A percentile compares a stretch with the other conserved stretches of the same genome.
Evolutionary conservation across 2,329 filamentous ascomycete species (phyloP).

Genomic region (Alternaria sp.): DNA sequence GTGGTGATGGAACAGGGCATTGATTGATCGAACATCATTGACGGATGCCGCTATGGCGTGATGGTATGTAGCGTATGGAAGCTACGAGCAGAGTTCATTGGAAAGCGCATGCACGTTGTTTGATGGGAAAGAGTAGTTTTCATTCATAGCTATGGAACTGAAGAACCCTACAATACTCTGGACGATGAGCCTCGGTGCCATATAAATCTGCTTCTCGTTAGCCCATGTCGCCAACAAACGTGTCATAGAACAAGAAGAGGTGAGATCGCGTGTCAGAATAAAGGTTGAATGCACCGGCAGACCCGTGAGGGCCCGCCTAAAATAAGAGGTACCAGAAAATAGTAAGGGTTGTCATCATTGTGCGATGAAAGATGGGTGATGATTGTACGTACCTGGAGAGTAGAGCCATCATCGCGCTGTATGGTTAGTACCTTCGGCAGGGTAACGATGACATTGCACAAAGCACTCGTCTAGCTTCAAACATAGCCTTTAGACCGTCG

Average conservation of each 20-base stretch:
- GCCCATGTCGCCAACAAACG: constrained; percentile 10
- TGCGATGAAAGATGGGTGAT: not conserved
- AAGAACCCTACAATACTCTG: not conserved
- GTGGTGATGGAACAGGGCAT: not conserved
- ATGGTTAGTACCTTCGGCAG: constrained; percentile 45
- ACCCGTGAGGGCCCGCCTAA: constrained; percentile 41
- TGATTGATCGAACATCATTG: not conserved
- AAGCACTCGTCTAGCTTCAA: constrained; percentile 2
- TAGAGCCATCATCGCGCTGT: not conserved
- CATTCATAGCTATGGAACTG: not conserved
- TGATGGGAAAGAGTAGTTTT: not conserved
- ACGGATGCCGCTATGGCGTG: not conserved
- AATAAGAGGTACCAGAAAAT: constrained; percentile 87
- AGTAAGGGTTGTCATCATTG: constrained; percentile 31
- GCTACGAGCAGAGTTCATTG: not conserved
- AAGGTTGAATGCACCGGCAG: constrained; percentile 49
- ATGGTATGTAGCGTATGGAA: not conserved
- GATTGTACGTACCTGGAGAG: not conserved
- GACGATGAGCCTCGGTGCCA: not conserved
- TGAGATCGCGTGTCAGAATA: constrained; percentile 41
- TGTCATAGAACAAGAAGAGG: constrained; percentile 2
- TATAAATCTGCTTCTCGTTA: constrained; percentile 15
- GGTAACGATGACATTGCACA: not conserved
- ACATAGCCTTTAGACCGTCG: not conserved
- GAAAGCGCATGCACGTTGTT: not conserved